Evolutionary conservation across 768 basidiomycete genomes (phyloP).

Genomic region (Tephrocybe sp.): DNA sequence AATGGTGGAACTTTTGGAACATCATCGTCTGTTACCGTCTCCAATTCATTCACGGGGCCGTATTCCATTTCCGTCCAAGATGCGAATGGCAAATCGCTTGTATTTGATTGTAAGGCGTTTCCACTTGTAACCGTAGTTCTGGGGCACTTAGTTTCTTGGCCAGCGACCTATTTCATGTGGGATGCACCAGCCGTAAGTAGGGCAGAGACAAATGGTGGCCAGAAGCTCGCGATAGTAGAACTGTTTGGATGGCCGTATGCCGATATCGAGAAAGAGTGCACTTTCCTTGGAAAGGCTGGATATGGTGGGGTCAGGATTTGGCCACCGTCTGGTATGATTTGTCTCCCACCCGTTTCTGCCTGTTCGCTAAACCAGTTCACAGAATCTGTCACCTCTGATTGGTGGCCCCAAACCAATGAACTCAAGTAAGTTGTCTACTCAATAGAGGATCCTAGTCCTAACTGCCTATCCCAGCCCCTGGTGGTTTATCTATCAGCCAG

Average conservation of each 20-base stretch:
- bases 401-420: constrained; percentile 9
- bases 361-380: not conserved
- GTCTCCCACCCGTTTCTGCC: not conserved
- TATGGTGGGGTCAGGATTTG: constrained; percentile 9
- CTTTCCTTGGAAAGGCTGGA: constrained; percentile 5
- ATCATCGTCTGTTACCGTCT: not conserved
- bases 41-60: constrained; percentile 1
- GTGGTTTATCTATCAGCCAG: constrained; percentile 7
- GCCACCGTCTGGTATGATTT: constrained; percentile 2
- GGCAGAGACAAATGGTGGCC: constrained; percentile 5
- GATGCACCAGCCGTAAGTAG: constrained; percentile 1
- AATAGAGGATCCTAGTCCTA: not conserved
- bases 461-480: not conserved
- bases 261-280: constrained; percentile 8
- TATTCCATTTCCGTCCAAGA: constrained; percentile 4
- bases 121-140: not conserved
- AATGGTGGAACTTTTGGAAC: not conserved
- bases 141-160: not conserved
- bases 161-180: constrained; percentile 6
- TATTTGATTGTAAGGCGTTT: constrained; percentile 4
- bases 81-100: constrained; percentile 1
- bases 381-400: constrained; percentile 8
- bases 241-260: constrained; percentile 7
- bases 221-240: constrained; percentile 9
- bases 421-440: not conserved